Conservation (phyloP, 192 early-diverging fungal genomes). For the Lunasporangiospora selenospora region DNA sequence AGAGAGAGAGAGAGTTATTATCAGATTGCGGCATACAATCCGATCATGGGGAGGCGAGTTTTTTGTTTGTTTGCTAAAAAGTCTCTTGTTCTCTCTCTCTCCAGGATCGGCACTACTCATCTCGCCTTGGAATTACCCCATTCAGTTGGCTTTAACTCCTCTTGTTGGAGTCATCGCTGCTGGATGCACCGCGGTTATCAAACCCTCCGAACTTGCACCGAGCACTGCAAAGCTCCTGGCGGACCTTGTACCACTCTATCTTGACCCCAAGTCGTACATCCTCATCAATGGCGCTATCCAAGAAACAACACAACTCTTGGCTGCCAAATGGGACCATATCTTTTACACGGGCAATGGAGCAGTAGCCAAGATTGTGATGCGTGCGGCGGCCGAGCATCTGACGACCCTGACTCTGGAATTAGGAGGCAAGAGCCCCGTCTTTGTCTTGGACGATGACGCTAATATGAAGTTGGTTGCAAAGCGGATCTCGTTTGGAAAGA, state of each 20-base stretch:
- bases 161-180: slow-evolving; percentile 87
- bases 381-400: slow-evolving; percentile 83
- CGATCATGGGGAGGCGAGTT: too few relatives aligned
- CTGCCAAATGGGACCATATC: slow-evolving; percentile 86
- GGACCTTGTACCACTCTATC: slow-evolving; percentile 73
- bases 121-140: slow-evolving; percentile 65
- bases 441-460: slow-evolving; percentile 71
- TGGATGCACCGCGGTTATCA: slow-evolving; percentile 82
- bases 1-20: too few relatives aligned
- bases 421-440: slow-evolving; percentile 85
- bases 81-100: too few relatives aligned
- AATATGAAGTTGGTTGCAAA: slow-evolving; percentile 72
- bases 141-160: slow-evolving; percentile 73
- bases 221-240: slow-evolving; percentile 71
- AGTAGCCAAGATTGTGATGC: slow-evolving; percentile 87
- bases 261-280: slow-evolving; percentile 70
- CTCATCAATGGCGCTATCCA: slow-evolving; percentile 81
- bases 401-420: slow-evolving; percentile 91
- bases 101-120: slow-evolving; percentile 44
- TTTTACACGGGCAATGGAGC: slow-evolving; percentile 89
- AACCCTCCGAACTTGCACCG: slow-evolving; percentile 85
- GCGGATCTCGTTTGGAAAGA: slow-evolving; percentile 88
- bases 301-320: slow-evolving; percentile 81
- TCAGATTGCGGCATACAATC: too few relatives aligned
- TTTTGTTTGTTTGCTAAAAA: slow-evolving; percentile 53